phyloP scores from a whole-genome alignment of 208 protist species.

The Acanthamoeba castellanii region DNA sequence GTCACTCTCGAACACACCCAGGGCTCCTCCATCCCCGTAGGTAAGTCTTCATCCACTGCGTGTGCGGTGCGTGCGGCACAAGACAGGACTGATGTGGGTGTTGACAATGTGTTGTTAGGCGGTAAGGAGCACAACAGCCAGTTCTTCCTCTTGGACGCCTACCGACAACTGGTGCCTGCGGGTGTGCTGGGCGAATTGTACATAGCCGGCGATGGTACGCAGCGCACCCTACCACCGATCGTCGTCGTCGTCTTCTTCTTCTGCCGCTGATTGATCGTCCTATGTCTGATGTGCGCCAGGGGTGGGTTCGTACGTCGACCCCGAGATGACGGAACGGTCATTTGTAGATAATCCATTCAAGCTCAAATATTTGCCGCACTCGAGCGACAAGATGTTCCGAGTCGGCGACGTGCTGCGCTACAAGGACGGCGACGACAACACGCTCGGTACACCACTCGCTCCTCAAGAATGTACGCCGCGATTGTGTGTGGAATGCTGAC shows the following conservation, averaged over 20 bases:
- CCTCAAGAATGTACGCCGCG: not conserved
- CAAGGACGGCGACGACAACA: slow-evolving; percentile 22
- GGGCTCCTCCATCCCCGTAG: slow-evolving; percentile 50
- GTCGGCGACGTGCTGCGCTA: slow-evolving; percentile 77
- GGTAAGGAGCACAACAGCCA: slow-evolving; percentile 36
- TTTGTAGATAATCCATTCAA: slow-evolving; percentile 72
- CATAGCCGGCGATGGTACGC: slow-evolving; percentile 23
- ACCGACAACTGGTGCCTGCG: slow-evolving; percentile 50
- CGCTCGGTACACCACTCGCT: not conserved
- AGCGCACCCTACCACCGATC: not conserved
- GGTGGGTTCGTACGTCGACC: slow-evolving; percentile 1
- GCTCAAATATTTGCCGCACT: not conserved
- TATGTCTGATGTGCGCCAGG: too few relatives aligned
- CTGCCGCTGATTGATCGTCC: not conserved
- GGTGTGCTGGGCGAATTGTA: slow-evolving; percentile 69
- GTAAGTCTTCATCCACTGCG: not conserved
- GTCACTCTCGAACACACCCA: not conserved
- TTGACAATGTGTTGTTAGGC: not conserved
- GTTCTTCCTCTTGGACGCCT: slow-evolving; percentile 63
- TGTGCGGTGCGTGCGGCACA: too few relatives aligned
- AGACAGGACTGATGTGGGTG: too few relatives aligned
- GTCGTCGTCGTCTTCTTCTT: not conserved
- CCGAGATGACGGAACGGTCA: slow-evolving; percentile 14
- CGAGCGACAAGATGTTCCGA: slow-evolving; percentile 66
- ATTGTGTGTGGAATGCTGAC: not conserved